Evolutionary conservation across 2,329 filamentous ascomycete species (phyloP), one percentile per base, ranked within the genome.

Genomic region (Fusarium cicatricum): DNA sequence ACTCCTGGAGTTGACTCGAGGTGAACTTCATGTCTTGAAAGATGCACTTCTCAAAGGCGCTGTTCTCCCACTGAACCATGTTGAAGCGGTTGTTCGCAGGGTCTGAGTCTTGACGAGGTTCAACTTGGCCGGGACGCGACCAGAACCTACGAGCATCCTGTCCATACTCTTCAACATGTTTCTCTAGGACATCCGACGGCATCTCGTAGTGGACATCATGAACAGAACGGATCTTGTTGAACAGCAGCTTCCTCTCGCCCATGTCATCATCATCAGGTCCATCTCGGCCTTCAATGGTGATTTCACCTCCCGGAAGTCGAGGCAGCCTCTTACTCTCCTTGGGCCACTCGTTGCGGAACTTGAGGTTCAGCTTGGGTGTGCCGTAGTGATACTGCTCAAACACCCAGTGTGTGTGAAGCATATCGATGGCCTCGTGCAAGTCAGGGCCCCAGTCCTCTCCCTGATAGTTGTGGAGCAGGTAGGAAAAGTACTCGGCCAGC

Each of bases 401-500:
- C 3, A 74, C 9, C 29, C 55, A 54, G 45, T 79, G 77, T 3
- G 69, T 66, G 11, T 55, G 62, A n/a, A 75, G 65, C 70, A 76
- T 76, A 7, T 54, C 34, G 9, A 74, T 58, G 16, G 62, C 70
- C 33, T 76, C 69, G 6, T 60, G 41, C n/a, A 76, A 59, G 16
- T 68, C 61, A 6, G 51, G 43, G 10, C 69, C 68, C 73, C 72
- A 75, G 50, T 64, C 67, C 17, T 71, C 58, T 2, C 60, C 58
- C 3, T 53, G 41, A 36, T 56, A 66, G 33, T 58, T 66, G 10
- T 56, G 17, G 8, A 61, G 39, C 12, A 80, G 64, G 58, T 75
- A 70, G 7, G 70, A 47, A 23, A 82, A 68, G 62, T 81, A 82
- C 21, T 72, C 64, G 15, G 65, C 63, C 11, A 80, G 66, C 50